Base-by-base conservation (phyloP, 805 yeast genomes). In the Sugiyamaella marilandica region DNA sequence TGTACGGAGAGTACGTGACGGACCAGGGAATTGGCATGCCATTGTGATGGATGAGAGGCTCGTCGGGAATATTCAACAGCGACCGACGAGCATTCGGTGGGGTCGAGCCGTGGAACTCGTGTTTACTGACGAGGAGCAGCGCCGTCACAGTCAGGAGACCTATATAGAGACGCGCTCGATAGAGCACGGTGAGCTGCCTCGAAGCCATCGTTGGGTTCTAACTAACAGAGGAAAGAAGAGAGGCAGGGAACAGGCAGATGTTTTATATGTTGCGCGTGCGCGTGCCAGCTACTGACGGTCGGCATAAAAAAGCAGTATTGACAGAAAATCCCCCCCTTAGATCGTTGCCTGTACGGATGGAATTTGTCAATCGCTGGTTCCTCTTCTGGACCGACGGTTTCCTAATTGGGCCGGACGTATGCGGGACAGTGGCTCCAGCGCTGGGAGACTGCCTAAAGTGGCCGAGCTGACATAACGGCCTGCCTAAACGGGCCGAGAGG, bases 11-110 rank as follows among this genome's bases (percentile, higher is more conserved):
- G 43, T 60, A 60, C 10, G 59, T 21, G 16, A 57, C 55, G n/a
- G 55, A 58, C 62, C 62, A 60, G 8, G 63, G 63, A 2, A 59
- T 41, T 10, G 56, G 52, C 54, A 55, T 47, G 7, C 55, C 58
- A 26, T 19, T 39, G 13, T 14, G 11, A 13, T 39, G 43, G 24
- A 13, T 24, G 5, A 39, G 24, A 16, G 43, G 43, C 16, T 13
- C 21, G 13, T 39, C 13, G 13, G 43, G 24, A 11, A 39, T 39
- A 7, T 39, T 24, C 43, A 39, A 9, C 13, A 39, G 19, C 13
- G 43, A 39, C 7, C 21, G 43, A 10, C 19, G 43, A 16, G 13
- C 13, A 14, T 39, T 14, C 24, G 5, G 14, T 14, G 14, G 14
- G 14, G 5, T 34, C 13, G 43, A 16, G 24, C 24, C 43, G 19